These are phyloP conservation scores for Marchantia paleacea DNA, from an alignment of 225 moss, liverwort and hornwort species.

Conservation along the genomic window DNA sequence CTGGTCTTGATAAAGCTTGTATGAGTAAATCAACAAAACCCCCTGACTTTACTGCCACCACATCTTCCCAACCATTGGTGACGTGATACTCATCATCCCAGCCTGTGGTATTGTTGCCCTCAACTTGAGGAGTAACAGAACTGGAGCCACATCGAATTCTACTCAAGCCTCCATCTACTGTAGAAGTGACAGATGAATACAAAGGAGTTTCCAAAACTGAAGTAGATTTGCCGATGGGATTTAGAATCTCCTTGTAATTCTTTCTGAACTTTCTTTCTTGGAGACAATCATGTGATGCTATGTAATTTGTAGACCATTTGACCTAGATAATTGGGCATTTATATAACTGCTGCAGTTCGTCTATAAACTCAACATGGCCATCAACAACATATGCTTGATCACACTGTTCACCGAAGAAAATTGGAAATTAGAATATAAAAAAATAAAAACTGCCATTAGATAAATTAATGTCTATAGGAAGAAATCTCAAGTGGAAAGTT, in stretches of 20 bases:
- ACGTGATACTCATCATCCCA: background rate
- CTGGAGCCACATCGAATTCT: background rate
- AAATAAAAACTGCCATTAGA: no score
- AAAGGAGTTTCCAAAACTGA: background rate
- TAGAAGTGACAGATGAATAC: background rate
- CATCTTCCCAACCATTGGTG: background rate
- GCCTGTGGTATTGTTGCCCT: no score
- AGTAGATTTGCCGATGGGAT: background rate
- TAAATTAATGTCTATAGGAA: no score
- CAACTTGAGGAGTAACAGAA: background rate
- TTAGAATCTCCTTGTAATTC: background rate
- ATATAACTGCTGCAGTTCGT: background rate
- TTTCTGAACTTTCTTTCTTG: background rate
- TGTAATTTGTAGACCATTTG: no score
- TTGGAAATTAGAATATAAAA: no score
- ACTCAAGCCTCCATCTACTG: background rate
- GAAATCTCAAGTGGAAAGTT: no score
- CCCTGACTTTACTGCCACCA: background rate
- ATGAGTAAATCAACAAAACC: background rate
- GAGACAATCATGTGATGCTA: no score
- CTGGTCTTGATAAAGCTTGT: background rate
- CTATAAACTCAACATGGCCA: background rate
- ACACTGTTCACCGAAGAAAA: background rate
- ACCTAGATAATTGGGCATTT: no score
- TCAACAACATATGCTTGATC: background rate